These are phyloP conservation scores for Pseudogymnoascus verrucosus DNA, from an alignment of 2,329 filamentous ascomycete genomes.

Conservation along the genomic window DNA sequence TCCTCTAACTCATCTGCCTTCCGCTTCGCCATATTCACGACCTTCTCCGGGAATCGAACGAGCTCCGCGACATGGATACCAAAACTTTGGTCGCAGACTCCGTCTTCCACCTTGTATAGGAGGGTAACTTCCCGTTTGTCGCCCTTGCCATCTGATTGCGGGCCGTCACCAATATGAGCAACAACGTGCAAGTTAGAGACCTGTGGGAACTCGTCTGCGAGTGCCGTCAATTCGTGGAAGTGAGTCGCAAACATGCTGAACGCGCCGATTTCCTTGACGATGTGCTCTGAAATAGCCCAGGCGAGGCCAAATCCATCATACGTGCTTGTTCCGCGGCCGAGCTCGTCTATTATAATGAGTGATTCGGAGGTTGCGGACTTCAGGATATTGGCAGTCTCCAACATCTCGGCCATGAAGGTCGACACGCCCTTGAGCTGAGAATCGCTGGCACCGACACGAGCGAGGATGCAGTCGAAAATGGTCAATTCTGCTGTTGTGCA, in stretches of 20 bases:
- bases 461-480: constrained; percentile 94
- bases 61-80: constrained; percentile 97
- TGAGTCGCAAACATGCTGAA: constrained; percentile 95
- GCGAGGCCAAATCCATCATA: constrained; percentile 99
- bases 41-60: constrained; percentile 92
- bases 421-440: constrained; percentile 96
- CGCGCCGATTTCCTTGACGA: constrained; percentile 88
- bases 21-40: constrained; percentile 97
- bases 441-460: constrained; percentile 90
- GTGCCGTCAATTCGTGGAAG: constrained; percentile 92
- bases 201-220: constrained; percentile 78
- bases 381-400: constrained; percentile 96
- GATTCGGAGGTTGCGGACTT: constrained; percentile 94
- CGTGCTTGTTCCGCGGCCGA: constrained; percentile 91
- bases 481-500: constrained; percentile 84
- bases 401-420: constrained; percentile 99
- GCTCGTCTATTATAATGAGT: constrained; percentile 96
- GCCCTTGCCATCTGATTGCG: constrained; percentile 18
- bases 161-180: constrained; percentile 62
- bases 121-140: constrained; percentile 81
- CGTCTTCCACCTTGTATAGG: constrained; percentile 92
- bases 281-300: constrained; percentile 98
- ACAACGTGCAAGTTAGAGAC: constrained; percentile 94
- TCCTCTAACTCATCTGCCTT: constrained; percentile 98
- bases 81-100: constrained; percentile 94